Conservation (phyloP, 2,329 filamentous ascomycete species). For the Pestalotiopsis sp. region DNA sequence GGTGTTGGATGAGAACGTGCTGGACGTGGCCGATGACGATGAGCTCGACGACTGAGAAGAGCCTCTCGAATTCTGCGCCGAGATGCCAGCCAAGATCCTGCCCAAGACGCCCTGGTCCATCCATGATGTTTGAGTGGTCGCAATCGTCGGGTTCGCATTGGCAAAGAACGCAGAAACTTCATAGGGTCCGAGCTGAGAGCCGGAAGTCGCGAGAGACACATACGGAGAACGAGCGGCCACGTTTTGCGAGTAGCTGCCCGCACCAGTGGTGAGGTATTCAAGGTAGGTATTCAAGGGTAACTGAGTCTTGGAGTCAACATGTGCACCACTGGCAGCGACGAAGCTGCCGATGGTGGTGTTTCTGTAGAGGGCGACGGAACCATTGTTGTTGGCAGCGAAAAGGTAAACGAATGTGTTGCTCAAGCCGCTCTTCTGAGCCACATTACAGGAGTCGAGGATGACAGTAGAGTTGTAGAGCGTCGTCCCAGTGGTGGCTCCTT, state of each 20-base stretch:
- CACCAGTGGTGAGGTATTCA: slow-evolving; percentile 43
- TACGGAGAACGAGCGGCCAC: slow-evolving; percentile 34
- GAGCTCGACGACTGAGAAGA: slow-evolving; percentile 18
- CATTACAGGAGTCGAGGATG: slow-evolving; percentile 41
- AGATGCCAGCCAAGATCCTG: slow-evolving; percentile 27
- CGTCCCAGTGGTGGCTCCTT: slow-evolving; percentile 29
- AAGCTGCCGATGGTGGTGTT: slow-evolving; percentile 39
- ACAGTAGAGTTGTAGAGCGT: slow-evolving; percentile 40
- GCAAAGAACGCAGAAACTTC: slow-evolving; percentile 37
- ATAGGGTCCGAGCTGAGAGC: slow-evolving; percentile 35
- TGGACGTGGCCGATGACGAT: slow-evolving; percentile 8
- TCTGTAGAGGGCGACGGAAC: slow-evolving; percentile 42
- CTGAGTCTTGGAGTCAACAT: slow-evolving; percentile 34
- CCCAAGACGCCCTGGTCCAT: slow-evolving; percentile 37
- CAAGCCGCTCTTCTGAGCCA: slow-evolving; percentile 34
- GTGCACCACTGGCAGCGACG: slow-evolving; percentile 37
- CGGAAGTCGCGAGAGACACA: slow-evolving; percentile 33
- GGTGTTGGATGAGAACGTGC: slow-evolving; percentile 11
- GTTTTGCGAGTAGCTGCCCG: slow-evolving; percentile 42
- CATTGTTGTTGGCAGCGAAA: slow-evolving; percentile 41
- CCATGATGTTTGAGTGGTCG: slow-evolving; percentile 36
- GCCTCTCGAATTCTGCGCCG: background rate
- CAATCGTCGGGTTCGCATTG: slow-evolving; percentile 34
- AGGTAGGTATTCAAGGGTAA: slow-evolving; percentile 36
- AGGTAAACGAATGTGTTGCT: slow-evolving; percentile 43